A percentile compares a stretch with the other conserved stretches of the same genome.
These are phyloP conservation scores for Moricandia arvensis DNA, from an alignment of 345 rosid genomes.

Conservation along the genomic window DNA sequence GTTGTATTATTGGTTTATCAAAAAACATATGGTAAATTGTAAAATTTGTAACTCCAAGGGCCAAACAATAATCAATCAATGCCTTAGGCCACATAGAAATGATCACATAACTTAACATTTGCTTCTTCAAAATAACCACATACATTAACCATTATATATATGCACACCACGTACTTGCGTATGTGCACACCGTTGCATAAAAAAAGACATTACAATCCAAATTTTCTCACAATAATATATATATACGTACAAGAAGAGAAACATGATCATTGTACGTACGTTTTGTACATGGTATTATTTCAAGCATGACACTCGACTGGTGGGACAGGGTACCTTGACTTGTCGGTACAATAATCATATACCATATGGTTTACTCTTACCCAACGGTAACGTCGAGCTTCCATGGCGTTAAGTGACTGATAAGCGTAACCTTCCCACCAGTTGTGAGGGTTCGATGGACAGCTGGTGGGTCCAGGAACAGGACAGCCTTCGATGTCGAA, in stretches of 20 bases:
- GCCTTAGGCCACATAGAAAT: neutral
- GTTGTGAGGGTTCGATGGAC: slow-evolving; percentile 59
- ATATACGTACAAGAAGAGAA: slow-evolving; percentile 29
- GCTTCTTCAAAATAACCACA: neutral
- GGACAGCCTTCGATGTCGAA: slow-evolving; percentile 90
- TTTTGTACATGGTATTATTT: slow-evolving; percentile 15
- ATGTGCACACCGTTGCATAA: too few species aligned
- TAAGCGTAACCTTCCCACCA: slow-evolving; percentile 81
- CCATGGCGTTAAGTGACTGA: slow-evolving; percentile 61
- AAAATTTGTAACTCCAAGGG: neutral
- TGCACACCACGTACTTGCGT: neutral
- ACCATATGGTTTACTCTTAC: slow-evolving; percentile 92
- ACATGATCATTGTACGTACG: slow-evolving; percentile 32
- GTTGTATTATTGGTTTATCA: neutral
- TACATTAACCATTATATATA: neutral
- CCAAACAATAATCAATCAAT: neutral
- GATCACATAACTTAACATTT: neutral
- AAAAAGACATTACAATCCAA: slow-evolving; percentile 3
- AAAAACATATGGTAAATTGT: neutral
- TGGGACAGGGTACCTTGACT: slow-evolving; percentile 67
- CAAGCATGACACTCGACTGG: slow-evolving; percentile 79
- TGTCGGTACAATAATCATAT: slow-evolving; percentile 84
- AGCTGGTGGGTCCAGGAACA: slow-evolving; percentile 68
- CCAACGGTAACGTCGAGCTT: slow-evolving; percentile 84
- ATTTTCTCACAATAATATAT: slow-evolving; percentile 3